Conservation (phyloP, 768 basidiomycete species). For the Kwoniella heveanensis region DNA sequence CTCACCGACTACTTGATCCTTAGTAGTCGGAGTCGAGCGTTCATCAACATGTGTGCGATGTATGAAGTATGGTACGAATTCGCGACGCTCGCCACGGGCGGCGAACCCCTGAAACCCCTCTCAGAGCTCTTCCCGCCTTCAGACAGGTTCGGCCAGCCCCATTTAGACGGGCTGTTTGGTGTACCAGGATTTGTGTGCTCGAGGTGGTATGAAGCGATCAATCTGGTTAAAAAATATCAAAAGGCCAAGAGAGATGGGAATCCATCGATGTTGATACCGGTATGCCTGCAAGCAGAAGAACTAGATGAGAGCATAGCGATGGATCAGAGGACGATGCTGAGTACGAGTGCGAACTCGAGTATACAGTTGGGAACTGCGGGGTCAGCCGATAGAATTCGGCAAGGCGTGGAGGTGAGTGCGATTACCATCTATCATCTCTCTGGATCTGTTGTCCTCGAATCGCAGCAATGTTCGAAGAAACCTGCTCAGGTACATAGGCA, state of each 20-base stretch:
- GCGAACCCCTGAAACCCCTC: neutral
- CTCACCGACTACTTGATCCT: neutral
- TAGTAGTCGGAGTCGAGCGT: neutral
- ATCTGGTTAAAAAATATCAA: neutral
- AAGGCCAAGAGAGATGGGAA: neutral
- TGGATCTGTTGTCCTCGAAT: neutral
- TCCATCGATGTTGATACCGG: neutral
- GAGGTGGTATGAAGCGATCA: neutral
- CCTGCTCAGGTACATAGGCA: no score
- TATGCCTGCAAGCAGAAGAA: neutral
- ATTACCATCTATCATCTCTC: neutral
- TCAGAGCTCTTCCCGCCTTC: neutral
- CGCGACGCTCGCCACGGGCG: neutral
- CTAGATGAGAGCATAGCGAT: neutral
- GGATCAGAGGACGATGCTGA: neutral
- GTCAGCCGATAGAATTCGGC: neutral
- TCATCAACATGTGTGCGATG: neutral
- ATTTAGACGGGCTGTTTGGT: neutral
- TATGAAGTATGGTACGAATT: neutral
- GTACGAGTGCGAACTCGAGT: neutral
- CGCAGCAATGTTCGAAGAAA: neutral
- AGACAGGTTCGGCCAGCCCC: neutral
- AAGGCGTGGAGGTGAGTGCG: neutral
- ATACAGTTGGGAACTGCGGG: neutral
- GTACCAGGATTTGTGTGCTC: neutral